A percentile compares a stretch with the other conserved stretches of the same genome.
Evolutionary conservation across 129 eudicot species (phyloP).

Genomic region (Tagetes patula): DNA sequence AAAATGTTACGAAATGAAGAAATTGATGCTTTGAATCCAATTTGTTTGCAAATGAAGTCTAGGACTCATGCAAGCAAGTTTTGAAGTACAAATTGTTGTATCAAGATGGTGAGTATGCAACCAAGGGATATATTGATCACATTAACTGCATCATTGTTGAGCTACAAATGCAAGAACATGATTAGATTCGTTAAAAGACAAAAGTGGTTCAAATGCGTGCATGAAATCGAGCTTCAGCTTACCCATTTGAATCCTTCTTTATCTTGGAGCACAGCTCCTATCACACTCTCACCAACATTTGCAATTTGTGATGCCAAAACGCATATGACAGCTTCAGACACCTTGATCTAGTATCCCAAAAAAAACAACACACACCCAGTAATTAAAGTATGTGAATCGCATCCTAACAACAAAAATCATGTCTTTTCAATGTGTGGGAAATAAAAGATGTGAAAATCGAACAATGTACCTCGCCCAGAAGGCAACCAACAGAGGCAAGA

Average conservation of each 20-base stretch:
- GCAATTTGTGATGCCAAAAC: slow-evolving; percentile 97
- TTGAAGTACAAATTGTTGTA: slow-evolving; percentile 61
- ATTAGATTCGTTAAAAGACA: not conserved
- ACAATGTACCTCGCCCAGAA: slow-evolving; percentile 55
- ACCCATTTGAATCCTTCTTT: slow-evolving; percentile 93
- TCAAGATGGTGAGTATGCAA: slow-evolving; percentile 66
- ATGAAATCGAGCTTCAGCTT: slow-evolving; percentile 20
- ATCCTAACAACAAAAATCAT: not conserved
- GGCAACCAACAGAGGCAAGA: slow-evolving; percentile 63
- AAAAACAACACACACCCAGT: slow-evolving; percentile 3
- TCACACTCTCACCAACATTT: slow-evolving; percentile 82
- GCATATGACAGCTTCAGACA: slow-evolving; percentile 65
- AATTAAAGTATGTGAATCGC: not conserved
- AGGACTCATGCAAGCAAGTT: slow-evolving; percentile 30
- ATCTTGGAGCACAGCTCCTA: slow-evolving; percentile 87
- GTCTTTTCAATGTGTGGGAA: not conserved
- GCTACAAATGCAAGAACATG: slow-evolving; percentile 51
- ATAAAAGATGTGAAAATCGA: not conserved
- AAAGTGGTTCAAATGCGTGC: not conserved
- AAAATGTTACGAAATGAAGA: not conserved
- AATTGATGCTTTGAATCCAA: not conserved
- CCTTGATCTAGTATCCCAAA: slow-evolving; percentile 45
- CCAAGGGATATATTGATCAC: slow-evolving; percentile 86
- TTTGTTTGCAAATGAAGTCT: not conserved
- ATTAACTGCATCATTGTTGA: slow-evolving; percentile 86